Evolutionary conservation across 257 asterid genomes (phyloP).

Genomic region (Penstemon davidsonii): DNA sequence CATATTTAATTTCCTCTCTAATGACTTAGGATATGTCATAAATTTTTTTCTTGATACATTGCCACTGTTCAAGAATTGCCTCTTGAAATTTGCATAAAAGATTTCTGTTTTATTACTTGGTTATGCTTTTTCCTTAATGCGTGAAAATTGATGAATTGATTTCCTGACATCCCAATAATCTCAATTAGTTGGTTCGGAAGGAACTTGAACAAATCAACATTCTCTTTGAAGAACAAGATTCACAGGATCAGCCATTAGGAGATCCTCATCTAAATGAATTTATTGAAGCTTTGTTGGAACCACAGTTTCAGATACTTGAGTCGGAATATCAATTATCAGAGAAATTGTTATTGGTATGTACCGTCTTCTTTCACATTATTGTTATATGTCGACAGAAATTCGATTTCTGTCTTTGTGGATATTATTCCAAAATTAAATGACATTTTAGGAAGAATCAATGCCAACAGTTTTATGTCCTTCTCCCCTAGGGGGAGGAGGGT

Average conservation of each 20-base stretch:
- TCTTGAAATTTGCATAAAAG: constrained; percentile 1
- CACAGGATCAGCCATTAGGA: constrained; percentile 36
- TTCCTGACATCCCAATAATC: constrained; percentile 28
- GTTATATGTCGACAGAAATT: constrained; percentile 15
- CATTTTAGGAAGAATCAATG: too few species aligned
- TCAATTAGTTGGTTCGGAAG: constrained; percentile 42
- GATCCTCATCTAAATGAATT: constrained; percentile 43
- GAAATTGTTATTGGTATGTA: constrained; percentile 50
- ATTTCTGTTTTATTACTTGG: constrained; percentile 8
- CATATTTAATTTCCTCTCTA: too few species aligned
- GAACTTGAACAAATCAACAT: constrained; percentile 47
- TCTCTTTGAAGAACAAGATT: constrained; percentile 35
- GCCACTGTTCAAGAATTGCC: constrained; percentile 12
- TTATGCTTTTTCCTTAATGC: constrained; percentile 1
- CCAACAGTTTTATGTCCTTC: too few species aligned
- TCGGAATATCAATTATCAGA: constrained; percentile 64
- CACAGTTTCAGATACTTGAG: constrained; percentile 57
- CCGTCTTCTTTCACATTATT: constrained; percentile 20
- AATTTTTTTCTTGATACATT: not conserved
- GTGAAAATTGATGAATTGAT: constrained; percentile 8
- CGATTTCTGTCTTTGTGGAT: constrained; percentile 11
- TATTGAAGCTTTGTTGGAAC: constrained; percentile 54
- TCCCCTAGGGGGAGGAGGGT: too few species aligned
- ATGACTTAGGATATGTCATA: not conserved
- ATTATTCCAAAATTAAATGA: not conserved